Evolutionary conservation across 2,329 filamentous ascomycete genomes (phyloP), one percentile per base, ranked within the genome.

Genomic region (Madurella mycetomatis): DNA sequence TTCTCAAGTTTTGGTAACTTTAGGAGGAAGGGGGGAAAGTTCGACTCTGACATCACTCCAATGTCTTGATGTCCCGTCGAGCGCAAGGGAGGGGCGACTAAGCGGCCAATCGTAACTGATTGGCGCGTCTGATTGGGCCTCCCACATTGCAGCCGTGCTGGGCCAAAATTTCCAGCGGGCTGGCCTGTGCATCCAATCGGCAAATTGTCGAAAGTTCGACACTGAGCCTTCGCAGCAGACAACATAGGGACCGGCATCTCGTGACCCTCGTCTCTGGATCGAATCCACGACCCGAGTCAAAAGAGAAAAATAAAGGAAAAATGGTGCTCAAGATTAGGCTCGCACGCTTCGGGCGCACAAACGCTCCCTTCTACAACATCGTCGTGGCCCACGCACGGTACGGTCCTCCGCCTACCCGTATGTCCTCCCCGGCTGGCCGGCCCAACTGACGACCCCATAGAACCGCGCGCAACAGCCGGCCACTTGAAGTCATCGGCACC

Each of bases 241-340:
- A 17, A 41, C 42, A 31, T 32, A 41, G 2, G 16, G 17, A 39
- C n/a, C 32, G 15, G 12, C 45, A 32, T 30, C 18, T 17, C 13
- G 19, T n/a, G n/a, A 41, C 15, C 25, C 8, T 18, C 13, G 30
- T n/a, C 31, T 31, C n/a, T 32, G 30, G 25, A 37, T 34, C 46
- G 41, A 15, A 15, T 31, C 31, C 15, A 5, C 25, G 13, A 11
- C 12, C n/a, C 16, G n/a, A n/a, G n/a, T n/a, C n/a, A n/a, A n/a
- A 47, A 50, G 3, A 17, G 4, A 11, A 39, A 34, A 47, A 41
- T n/a, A n/a, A n/a, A n/a, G n/a, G 5, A 57, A 81, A 65, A 49
- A 96, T 99, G 94, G 92, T 97, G 59, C 81, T 99, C 67, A 88
- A 88, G 71, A 94, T 99, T 72, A 87, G 94, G 56, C 85, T 99